Evolutionary conservation across 805 yeast species (phyloP).

Genomic region (Torulaspora delbrueckii): DNA sequence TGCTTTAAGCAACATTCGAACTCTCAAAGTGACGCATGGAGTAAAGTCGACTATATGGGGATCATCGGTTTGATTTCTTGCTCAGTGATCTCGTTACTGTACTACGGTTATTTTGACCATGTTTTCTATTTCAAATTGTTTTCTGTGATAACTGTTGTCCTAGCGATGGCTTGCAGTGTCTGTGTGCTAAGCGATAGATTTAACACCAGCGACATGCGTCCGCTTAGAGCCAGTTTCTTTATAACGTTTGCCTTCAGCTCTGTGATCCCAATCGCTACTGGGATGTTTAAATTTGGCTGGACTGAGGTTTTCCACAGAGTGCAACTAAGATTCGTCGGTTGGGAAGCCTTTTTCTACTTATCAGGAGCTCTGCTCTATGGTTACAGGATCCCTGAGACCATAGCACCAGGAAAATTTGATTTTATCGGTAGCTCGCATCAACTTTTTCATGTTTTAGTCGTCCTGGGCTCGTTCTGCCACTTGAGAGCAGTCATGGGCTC

Average conservation of each 20-base stretch:
- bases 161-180: conserved; percentile 59
- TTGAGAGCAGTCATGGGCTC: conserved; percentile 60
- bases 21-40: conserved; percentile 50
- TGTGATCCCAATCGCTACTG: conserved; percentile 59
- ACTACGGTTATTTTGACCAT: conserved; percentile 42
- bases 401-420: conserved; percentile 59
- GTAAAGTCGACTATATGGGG: conserved; percentile 71
- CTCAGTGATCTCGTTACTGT: conserved; percentile 50
- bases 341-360: conserved; percentile 71
- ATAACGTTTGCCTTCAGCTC: conserved; percentile 75
- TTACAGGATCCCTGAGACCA: conserved; percentile 68
- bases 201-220: conserved; percentile 61
- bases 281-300: conserved; percentile 48
- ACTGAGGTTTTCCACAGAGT: conserved; percentile 48
- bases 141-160: conserved; percentile 40
- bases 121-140: conserved; percentile 27
- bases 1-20: conserved; percentile 62
- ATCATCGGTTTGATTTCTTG: conserved; percentile 64
- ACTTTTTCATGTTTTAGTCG: conserved; percentile 73
- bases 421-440: conserved; percentile 78
- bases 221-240: conserved; percentile 72
- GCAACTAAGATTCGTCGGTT: conserved; percentile 54
- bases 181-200: conserved; percentile 65
- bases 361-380: conserved; percentile 79
- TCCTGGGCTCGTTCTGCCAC: conserved; percentile 71